A percentile compares a stretch with the other conserved stretches of the same genome.
phyloP scores from a whole-genome alignment of 176 grass and related monocot genomes.

The Juncus inflexus region DNA sequence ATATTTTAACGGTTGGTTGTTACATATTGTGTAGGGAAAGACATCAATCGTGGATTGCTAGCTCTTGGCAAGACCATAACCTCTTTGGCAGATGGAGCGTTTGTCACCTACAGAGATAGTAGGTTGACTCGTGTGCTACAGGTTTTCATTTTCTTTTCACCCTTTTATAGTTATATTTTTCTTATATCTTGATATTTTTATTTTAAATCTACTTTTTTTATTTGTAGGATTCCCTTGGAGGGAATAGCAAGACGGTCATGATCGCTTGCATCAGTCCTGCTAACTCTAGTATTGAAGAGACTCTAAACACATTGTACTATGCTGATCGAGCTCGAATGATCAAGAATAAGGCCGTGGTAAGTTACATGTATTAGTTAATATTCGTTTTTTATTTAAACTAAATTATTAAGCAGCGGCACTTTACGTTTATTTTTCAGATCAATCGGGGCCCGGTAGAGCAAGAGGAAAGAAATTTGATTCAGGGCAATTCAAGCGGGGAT shows the following conservation, averaged over 20 bases:
- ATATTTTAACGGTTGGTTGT: slow-evolving; percentile 11
- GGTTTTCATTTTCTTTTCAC: slow-evolving; percentile 20
- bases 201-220: background rate
- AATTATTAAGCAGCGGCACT: slow-evolving; percentile 1
- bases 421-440: slow-evolving; percentile 44
- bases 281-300: slow-evolving; percentile 81
- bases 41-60: slow-evolving; percentile 80
- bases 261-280: slow-evolving; percentile 92
- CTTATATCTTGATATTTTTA: background rate
- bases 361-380: background rate
- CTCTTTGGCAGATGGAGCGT: slow-evolving; percentile 74
- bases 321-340: slow-evolving; percentile 82
- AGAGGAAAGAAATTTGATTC: slow-evolving; percentile 20
- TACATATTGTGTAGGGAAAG: slow-evolving; percentile 46
- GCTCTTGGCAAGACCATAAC: slow-evolving; percentile 87
- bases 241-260: slow-evolving; percentile 87
- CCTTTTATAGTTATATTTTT: background rate
- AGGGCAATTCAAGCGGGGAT: no score
- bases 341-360: slow-evolving; percentile 85
- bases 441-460: slow-evolving; percentile 74
- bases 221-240: slow-evolving; percentile 76
- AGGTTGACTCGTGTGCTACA: slow-evolving; percentile 78
- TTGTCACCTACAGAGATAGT: slow-evolving; percentile 68
- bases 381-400: background rate
- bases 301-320: slow-evolving; percentile 87